Conservation (phyloP, 2,329 filamentous ascomycete genomes). For the Bipolaris victoriae region DNA sequence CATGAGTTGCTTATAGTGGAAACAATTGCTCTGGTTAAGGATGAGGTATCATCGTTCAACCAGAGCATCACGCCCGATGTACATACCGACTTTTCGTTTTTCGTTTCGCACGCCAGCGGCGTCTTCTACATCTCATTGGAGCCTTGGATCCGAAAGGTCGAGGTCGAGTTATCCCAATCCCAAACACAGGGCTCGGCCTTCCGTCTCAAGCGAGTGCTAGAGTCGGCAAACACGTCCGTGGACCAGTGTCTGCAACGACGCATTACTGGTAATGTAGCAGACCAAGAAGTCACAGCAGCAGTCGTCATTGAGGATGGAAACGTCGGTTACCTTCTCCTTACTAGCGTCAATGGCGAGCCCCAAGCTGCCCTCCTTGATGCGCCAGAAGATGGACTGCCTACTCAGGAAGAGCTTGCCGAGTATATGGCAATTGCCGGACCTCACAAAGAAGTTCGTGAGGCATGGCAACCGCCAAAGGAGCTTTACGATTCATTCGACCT, state of each 20-base stretch:
- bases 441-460: constrained; percentile 64
- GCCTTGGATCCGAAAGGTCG: constrained; percentile 63
- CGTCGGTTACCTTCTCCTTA: constrained; percentile 64
- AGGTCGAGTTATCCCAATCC: constrained; percentile 61
- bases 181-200: constrained; percentile 61
- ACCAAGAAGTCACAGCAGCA: constrained; percentile 52
- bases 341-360: constrained; percentile 55
- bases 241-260: constrained; percentile 55
- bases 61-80: constrained; percentile 64
- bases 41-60: constrained; percentile 47
- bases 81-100: constrained; percentile 63
- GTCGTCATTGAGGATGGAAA: constrained; percentile 63
- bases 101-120: constrained; percentile 61
- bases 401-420: constrained; percentile 36
- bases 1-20: constrained; percentile 50
- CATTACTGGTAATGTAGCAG: constrained; percentile 20
- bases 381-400: constrained; percentile 45
- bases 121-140: constrained; percentile 63
- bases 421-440: constrained; percentile 28
- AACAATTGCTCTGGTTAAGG: constrained; percentile 43
- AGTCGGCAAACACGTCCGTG: constrained; percentile 57
- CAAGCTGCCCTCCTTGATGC: constrained; percentile 61
- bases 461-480: constrained; percentile 67
- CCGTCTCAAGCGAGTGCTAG: constrained; percentile 62
- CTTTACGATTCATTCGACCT: constrained; percentile 66